These are phyloP conservation scores for Solanum chmielewskii DNA, from an alignment of 257 asterid species.

Conservation along the genomic window DNA sequence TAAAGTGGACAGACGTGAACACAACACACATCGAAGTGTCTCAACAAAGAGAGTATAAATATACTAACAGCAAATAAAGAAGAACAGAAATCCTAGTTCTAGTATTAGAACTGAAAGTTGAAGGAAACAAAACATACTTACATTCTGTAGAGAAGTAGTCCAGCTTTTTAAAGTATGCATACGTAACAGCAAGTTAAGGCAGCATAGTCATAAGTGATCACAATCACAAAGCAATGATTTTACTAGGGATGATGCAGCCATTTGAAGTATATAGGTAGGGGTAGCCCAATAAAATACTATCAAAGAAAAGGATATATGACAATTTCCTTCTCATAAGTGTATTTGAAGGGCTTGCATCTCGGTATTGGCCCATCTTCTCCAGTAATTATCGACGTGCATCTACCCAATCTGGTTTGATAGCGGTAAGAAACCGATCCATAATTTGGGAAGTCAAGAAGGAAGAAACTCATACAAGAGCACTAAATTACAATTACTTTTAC, in stretches of 20 bases:
- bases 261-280: background rate
- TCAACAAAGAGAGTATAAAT: background rate
- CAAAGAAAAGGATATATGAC: slow-evolving; percentile 77
- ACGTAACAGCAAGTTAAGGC: slow-evolving; percentile 77
- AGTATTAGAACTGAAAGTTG: background rate
- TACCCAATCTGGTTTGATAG: slow-evolving; percentile 55
- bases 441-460: background rate
- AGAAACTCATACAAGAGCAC: background rate
- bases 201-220: background rate
- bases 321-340: slow-evolving; percentile 97
- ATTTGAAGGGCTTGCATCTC: slow-evolving; percentile 99
- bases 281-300: background rate
- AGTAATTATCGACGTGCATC: slow-evolving; percentile 83
- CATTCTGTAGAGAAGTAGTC: slow-evolving; percentile 99
- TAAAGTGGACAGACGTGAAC: background rate
- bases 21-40: background rate
- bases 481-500: slow-evolving; percentile 16
- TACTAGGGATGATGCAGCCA: background rate
- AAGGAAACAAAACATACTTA: slow-evolving; percentile 24
- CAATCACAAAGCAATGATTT: background rate
- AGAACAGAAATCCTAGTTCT: background rate
- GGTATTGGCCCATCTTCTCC: slow-evolving; percentile 99
- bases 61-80: background rate
- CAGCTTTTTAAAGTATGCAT: slow-evolving; percentile 87
- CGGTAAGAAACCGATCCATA: background rate